Conservation (phyloP, 257 asterid genomes). For the Solanum rostratum region DNA sequence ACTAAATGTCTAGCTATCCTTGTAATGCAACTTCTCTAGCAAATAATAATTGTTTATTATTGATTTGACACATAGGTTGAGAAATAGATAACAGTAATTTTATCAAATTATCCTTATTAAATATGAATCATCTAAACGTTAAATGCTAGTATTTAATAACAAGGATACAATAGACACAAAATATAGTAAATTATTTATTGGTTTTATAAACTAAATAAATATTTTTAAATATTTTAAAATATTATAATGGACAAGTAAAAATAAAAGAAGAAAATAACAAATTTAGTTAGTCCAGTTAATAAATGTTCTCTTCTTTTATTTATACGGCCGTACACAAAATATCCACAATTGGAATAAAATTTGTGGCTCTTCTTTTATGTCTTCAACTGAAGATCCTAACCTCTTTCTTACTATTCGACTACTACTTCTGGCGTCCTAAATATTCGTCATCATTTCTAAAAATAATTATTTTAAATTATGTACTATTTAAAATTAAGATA, state of each 20-base stretch:
- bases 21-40: background rate
- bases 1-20: background rate
- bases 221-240: no score
- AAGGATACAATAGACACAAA: no score
- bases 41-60: no score
- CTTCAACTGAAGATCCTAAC: background rate
- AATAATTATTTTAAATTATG: background rate
- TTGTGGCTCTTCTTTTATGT: background rate
- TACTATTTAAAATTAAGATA: background rate
- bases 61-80: fast-evolving
- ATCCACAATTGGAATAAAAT: background rate
- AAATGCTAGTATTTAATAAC: no score
- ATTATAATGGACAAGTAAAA: no score
- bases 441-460: background rate
- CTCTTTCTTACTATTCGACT: background rate
- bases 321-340: background rate
- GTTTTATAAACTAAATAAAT: no score
- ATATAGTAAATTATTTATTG: no score
- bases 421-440: background rate
- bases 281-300: background rate
- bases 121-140: no score
- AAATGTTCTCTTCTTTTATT: background rate
- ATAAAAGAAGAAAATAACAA: no score
- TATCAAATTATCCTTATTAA: no score
- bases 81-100: no score